Conservation (phyloP, 179 eudicot genomes). For the Pouteria campechiana region DNA sequence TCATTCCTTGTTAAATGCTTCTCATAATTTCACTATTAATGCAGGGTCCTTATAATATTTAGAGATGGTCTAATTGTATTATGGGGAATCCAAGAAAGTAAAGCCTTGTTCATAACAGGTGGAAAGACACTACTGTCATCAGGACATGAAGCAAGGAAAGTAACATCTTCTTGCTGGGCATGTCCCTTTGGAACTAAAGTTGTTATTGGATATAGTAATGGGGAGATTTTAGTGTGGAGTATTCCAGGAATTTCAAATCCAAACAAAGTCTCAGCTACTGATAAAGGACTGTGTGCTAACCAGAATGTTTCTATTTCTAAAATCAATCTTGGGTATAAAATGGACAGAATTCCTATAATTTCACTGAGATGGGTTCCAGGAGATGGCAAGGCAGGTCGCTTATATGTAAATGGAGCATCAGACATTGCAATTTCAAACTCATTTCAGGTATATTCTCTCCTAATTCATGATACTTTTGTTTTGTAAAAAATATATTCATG, state of each 20-base stretch:
- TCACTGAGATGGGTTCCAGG: conserved; percentile 60
- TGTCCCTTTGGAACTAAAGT: conserved; percentile 85
- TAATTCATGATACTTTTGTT: no score
- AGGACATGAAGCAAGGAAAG: conserved; percentile 56
- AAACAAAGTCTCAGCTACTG: conserved; percentile 19
- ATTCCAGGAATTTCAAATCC: conserved; percentile 27
- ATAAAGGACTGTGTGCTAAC: conserved; percentile 16
- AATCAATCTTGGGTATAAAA: conserved; percentile 78
- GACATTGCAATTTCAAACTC: conserved; percentile 40
- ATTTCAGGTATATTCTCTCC: conserved; percentile 93
- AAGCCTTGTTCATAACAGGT: conserved; percentile 42
- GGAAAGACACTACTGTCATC: conserved; percentile 30
- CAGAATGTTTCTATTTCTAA: conserved; percentile 50
- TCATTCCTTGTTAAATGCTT: no score
- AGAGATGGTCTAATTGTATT: conserved; percentile 66
- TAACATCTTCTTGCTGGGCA: conserved; percentile 82
- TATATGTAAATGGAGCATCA: conserved; percentile 59
- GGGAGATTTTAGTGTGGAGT: conserved; percentile 61
- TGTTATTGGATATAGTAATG: conserved; percentile 69
- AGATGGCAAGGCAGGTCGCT: conserved; percentile 70
- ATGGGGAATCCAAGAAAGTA: conserved; percentile 80
- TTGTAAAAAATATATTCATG: no score
- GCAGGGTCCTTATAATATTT: conserved; percentile 70
- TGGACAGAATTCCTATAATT: conserved; percentile 68
- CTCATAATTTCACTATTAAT: conserved; percentile 3